phyloP scores from a whole-genome alignment of 495 filamentous ascomycete genomes.

The Saxophila tyrrhenica region DNA sequence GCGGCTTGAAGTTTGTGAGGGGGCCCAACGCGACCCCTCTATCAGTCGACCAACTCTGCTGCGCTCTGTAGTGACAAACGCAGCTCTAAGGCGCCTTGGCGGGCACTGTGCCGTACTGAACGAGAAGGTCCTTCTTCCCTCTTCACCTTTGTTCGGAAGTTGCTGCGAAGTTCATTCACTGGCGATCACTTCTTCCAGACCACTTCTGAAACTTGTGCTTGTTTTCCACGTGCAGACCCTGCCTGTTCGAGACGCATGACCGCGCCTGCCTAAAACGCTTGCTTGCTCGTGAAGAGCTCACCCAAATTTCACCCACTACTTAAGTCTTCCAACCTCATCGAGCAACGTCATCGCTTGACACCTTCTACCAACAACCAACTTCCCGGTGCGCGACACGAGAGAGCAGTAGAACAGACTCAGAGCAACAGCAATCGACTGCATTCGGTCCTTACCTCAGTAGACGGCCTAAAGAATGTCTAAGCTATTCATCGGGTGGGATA shows the following conservation, averaged over 20 bases:
- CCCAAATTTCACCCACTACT: not conserved
- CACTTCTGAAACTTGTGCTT: not conserved
- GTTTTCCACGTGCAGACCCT: not conserved
- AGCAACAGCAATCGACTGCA: not conserved
- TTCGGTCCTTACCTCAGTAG: conserved; percentile 16
- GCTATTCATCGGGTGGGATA: conserved; percentile 76
- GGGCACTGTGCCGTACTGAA: no score
- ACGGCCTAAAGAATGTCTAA: conserved; percentile 55
- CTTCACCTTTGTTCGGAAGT: no score
- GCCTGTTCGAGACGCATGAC: not conserved
- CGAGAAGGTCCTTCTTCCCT: no score
- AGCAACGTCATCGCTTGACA: not conserved
- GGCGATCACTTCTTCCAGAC: not conserved
- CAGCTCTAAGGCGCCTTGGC: no score
- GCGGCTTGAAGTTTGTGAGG: not conserved
- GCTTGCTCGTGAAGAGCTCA: not conserved
- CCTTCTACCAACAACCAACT: not conserved
- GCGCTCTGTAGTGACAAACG: no score
- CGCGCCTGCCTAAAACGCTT: not conserved
- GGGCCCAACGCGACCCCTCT: not conserved
- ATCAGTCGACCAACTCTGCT: no score
- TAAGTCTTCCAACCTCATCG: not conserved
- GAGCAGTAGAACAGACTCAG: not conserved
- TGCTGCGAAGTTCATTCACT: not conserved
- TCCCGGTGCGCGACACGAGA: not conserved